Conservation (phyloP, 2,329 filamentous ascomycete species). For the Cytospora paraplurivora region DNA sequence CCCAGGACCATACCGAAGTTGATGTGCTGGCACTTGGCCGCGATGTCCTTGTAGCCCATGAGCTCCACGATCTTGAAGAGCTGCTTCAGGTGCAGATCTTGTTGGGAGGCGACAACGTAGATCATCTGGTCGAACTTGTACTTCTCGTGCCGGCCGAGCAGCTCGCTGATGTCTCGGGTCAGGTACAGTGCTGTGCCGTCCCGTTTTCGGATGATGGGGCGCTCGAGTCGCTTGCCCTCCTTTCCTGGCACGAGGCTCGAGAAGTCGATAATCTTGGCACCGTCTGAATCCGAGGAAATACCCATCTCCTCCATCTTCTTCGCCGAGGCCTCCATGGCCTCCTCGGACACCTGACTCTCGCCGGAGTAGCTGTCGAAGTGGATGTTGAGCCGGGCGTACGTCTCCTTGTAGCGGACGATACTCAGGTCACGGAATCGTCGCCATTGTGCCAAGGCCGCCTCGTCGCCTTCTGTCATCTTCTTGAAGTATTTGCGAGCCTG, state of each 20-base stretch:
- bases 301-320: slow-evolving; percentile 64
- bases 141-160: slow-evolving; percentile 64
- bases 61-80: slow-evolving; percentile 77
- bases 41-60: slow-evolving; percentile 68
- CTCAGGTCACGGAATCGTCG: slow-evolving; percentile 66
- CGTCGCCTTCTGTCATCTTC: slow-evolving; percentile 69
- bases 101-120: slow-evolving; percentile 73
- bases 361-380: slow-evolving; percentile 73
- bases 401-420: slow-evolving; percentile 66
- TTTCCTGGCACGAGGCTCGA: slow-evolving; percentile 67
- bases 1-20: slow-evolving; percentile 74
- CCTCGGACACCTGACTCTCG: slow-evolving; percentile 71
- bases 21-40: slow-evolving; percentile 70
- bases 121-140: slow-evolving; percentile 78
- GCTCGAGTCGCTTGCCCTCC: slow-evolving; percentile 68
- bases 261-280: slow-evolving; percentile 73
- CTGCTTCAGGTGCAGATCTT: slow-evolving; percentile 73
- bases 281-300: slow-evolving; percentile 70
- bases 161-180: slow-evolving; percentile 76
- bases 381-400: slow-evolving; percentile 72
- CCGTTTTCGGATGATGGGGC: slow-evolving; percentile 70
- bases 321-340: slow-evolving; percentile 66
- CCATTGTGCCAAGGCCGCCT: slow-evolving; percentile 63
- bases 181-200: slow-evolving; percentile 78
- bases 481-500: slow-evolving; percentile 74